Base-by-base conservation (phyloP, 352 stramenopile species). In the Ophiocytium majus region DNA sequence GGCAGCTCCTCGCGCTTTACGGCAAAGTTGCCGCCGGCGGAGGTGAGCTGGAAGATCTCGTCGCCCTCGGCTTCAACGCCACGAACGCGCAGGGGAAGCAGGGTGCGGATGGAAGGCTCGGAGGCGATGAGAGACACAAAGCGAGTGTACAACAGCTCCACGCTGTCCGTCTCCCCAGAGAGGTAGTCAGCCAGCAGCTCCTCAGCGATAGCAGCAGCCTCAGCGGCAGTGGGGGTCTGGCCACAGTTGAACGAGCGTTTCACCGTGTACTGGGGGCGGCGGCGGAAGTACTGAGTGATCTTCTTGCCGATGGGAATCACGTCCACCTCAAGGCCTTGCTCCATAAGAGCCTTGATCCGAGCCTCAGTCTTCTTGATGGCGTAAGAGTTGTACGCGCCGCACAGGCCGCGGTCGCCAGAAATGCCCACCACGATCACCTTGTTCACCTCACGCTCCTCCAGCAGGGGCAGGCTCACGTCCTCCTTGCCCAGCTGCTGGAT, bases 121-220 rank as follows among this genome's bases (percentile, higher is more conserved):
- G 92, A 95, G 23, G 92, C 89, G 82, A 96, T 95, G 75, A 96
- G 90, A 14, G 91, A 94, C 19, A 94, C 89, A 85, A 96, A 96
- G 86, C 93, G 93, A 57, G 92, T 95, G 92, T 96, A 96, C 49
- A 95, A 84, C 78, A 96, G 91, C 85, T 96, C 93, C 36, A 95
- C 91, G 71, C 91, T 91, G 90, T 96, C 93, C 36, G 90, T 92
- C 81, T 96, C 93, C 63, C 92, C 92, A n/a, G 89, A 90, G 74
- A 96, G 91, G 83, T 86, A 89, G 49, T 89, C 83, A 32, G 86
- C 91, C 50, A 95, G 91, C 57, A 95, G 89, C 86, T 94, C 92
- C 80, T 94, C 91, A 35, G 90, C 92, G 85, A 95, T 94, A 31
- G 83, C 90, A 83, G 93, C 90, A 31, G 92, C 92, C 89, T 94